Evolutionary conservation across 2,329 filamentous ascomycete genomes (phyloP).

Genomic region (Clonostachys byssicola): DNA sequence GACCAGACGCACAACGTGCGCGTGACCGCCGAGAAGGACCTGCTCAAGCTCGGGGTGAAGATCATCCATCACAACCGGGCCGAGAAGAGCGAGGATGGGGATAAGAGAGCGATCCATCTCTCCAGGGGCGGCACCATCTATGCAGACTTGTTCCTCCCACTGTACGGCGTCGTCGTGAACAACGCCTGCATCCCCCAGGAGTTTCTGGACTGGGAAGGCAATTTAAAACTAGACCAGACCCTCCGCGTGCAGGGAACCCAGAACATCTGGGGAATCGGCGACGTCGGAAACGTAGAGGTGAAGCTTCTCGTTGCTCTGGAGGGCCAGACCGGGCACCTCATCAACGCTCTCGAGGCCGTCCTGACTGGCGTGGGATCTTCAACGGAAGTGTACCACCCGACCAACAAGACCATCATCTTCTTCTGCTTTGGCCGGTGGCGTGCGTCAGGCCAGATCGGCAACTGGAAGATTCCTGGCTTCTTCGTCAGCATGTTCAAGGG

Average conservation of each 20-base stretch:
- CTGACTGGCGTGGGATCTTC: constrained; percentile 7
- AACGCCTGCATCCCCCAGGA: constrained; percentile 31
- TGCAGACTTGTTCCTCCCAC: constrained; percentile 40
- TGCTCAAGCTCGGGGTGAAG: constrained; percentile 38
- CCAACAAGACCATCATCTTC: constrained; percentile 34
- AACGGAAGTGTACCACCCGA: neutral
- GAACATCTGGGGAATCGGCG: constrained; percentile 41
- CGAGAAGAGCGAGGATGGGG: constrained; percentile 13
- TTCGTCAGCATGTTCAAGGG: constrained; percentile 25
- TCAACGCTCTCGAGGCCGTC: constrained; percentile 20
- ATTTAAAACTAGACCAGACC: constrained; percentile 27
- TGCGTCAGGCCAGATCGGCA: constrained; percentile 23
- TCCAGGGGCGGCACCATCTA: constrained; percentile 22
- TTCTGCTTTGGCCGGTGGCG: constrained; percentile 16
- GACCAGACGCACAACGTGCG: constrained; percentile 27
- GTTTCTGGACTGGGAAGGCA: constrained; percentile 26
- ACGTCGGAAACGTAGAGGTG: constrained; percentile 34
- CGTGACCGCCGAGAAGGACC: constrained; percentile 26
- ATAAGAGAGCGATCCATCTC: constrained; percentile 25
- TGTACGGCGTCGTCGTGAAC: constrained; percentile 40
- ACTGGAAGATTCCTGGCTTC: constrained; percentile 22
- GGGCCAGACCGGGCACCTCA: constrained; percentile 22
- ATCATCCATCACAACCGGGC: constrained; percentile 34
- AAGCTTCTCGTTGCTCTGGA: constrained; percentile 27
- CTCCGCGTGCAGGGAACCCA: constrained; percentile 26